Evolutionary conservation across 2,329 filamentous ascomycete species (phyloP), one percentile per base, ranked within the genome.

Genomic region (Hortaea werneckii): DNA sequence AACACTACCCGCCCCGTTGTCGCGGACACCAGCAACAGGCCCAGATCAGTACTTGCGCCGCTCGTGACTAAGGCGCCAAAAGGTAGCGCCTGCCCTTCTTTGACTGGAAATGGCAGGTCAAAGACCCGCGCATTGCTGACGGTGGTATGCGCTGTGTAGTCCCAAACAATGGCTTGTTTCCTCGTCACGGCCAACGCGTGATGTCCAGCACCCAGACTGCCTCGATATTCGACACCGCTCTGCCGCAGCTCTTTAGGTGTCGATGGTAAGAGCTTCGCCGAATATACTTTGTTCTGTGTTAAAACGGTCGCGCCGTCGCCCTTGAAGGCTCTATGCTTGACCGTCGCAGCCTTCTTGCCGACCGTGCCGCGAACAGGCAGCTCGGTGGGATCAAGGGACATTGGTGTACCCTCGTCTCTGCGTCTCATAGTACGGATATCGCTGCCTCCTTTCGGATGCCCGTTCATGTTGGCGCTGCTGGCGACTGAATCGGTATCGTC

Each of bases 91-190:
- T 90, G 85, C 50, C 74, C 75, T 28, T 75, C 67, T 48, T 79
- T 83, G 27, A 82, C 80, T 9, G 80, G 75, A 53, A 87, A 81
- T 1, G 88, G 86, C 20, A 96, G 75, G 26, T 82, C 78, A 58
- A 98, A 87, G 7, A 79, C 80, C 56, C 89, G 85, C 26, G 87
- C 83, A 62, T 90, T 83, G 58, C 84, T 80, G 1, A 83, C 82
- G 43, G 67, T 58, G 7, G 78, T 70, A 30, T 77, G 75, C 28
- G 67, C 65, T 42, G 80, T 80, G 67, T 96, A 96, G 11, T 87
- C 83, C 92, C 92, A 98, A 42, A 95, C 80, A 50, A 94, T 77
- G 56, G 89, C 92, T 60, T 89, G 82, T 6, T 83, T 81, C 54
- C 83, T 80, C 6, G 87, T 94, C 46, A 96, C 74, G 40, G 81